A percentile compares a stretch with the other conserved stretches of the same genome.
phyloP scores from a whole-genome alignment of 2,329 filamentous ascomycete genomes.

The Botrytis paeoniae region DNA sequence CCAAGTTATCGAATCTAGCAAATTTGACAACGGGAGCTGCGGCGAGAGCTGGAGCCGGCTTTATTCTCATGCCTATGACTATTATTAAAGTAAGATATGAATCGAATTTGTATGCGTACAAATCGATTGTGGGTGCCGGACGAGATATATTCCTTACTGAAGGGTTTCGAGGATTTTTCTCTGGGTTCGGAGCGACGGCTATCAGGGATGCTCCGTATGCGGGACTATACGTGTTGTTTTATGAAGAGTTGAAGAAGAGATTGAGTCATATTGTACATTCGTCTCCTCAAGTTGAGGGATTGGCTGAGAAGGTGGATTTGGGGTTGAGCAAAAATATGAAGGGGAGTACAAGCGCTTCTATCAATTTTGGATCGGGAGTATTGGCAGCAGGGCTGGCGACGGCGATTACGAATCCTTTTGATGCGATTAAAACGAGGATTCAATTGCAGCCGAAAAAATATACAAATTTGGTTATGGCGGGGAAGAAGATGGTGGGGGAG shows the following conservation, averaged over 20 bases:
- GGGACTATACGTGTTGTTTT: conserved; percentile 89
- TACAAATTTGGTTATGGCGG: conserved; percentile 76
- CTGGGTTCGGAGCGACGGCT: conserved; percentile 90
- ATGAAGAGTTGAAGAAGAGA: conserved; percentile 75
- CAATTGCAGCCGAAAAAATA: conserved; percentile 85
- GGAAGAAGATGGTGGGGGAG: conserved; percentile 72
- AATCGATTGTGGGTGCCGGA: conserved; percentile 68
- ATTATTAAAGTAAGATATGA: conserved; percentile 97
- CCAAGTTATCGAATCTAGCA: conserved; percentile 76
- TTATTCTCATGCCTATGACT: conserved; percentile 92
- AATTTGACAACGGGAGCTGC: conserved; percentile 83
- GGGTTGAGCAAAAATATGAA: conserved; percentile 27
- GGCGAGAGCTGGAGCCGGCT: conserved; percentile 81
- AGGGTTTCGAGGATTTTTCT: conserved; percentile 82
- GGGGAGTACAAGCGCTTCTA: conserved; percentile 52
- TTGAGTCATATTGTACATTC: conserved; percentile 42
- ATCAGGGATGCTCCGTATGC: conserved; percentile 95
- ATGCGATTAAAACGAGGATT: conserved; percentile 91
- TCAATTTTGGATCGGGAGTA: conserved; percentile 84
- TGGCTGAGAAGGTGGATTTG: conserved; percentile 15
- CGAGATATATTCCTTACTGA: conserved; percentile 70
- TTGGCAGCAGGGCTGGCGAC: conserved; percentile 80
- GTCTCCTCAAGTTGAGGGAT: conserved; percentile 28
- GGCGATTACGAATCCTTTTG: conserved; percentile 90
- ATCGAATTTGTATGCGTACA: conserved; percentile 80